A percentile compares a stretch with the other conserved stretches of the same genome.
Evolutionary conservation across 1,139 yeast species (phyloP).

Genomic region (Pichia sp.): DNA sequence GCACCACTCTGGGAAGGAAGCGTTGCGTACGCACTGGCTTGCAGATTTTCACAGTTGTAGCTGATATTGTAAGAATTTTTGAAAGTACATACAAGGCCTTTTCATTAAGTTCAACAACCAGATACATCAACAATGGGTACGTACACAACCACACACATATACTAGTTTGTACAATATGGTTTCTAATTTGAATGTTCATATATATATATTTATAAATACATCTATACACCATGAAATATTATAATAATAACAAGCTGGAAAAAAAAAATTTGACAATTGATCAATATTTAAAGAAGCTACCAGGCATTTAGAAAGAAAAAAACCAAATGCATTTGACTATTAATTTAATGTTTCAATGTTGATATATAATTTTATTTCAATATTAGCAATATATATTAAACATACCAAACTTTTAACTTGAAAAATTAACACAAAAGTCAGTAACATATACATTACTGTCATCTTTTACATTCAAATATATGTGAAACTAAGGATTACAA

Average conservation of each 20-base stretch:
- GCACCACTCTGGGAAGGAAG: not conserved
- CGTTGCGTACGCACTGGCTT: not conserved
- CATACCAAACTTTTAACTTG: not conserved
- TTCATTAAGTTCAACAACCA: conserved; percentile 1
- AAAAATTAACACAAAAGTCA: not conserved
- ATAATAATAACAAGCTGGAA: too few relatives aligned
- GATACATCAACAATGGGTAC: conserved; percentile 6
- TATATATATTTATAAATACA: too few relatives aligned
- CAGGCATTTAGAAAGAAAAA: too few relatives aligned
- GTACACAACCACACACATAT: conserved; percentile 7
- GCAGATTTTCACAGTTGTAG: not conserved
- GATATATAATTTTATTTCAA: not conserved
- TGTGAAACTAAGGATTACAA: not conserved
- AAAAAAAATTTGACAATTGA: not conserved
- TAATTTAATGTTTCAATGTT: not conserved
- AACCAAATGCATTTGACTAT: too few relatives aligned
- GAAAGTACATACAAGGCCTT: not conserved
- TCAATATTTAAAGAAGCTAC: not conserved
- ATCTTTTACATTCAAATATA: not conserved
- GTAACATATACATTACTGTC: too few relatives aligned
- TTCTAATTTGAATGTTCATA: not conserved
- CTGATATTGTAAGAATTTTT: not conserved
- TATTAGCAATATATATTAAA: not conserved
- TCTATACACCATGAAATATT: too few relatives aligned
- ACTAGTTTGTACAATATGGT: not conserved